Percentiles rank a stretch among this genome's conserved stretches.
phyloP scores from a whole-genome alignment of 2,329 filamentous ascomycete species.

The Claviceps quebecensis region DNA sequence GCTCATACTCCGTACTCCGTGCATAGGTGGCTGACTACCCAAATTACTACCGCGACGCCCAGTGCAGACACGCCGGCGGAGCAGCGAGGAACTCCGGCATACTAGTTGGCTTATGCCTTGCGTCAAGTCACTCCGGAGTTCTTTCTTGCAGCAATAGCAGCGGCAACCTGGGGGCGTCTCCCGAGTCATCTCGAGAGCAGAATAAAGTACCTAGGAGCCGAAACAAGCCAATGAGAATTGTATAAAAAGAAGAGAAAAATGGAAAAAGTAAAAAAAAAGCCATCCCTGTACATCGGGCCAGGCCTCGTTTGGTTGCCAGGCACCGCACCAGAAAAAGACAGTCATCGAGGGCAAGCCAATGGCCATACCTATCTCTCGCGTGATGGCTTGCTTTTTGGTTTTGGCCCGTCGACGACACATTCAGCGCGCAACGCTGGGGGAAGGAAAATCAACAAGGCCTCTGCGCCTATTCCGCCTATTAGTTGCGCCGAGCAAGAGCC shows the following conservation, averaged over 20 bases:
- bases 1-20: not conserved
- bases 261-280: not conserved
- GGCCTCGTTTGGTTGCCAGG: not conserved
- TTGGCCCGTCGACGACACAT: too few species aligned
- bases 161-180: too few species aligned
- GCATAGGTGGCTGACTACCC: too few species aligned
- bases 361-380: too few species aligned
- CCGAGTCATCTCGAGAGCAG: not conserved
- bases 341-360: not conserved
- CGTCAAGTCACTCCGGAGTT: not conserved
- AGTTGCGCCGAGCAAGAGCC: not conserved
- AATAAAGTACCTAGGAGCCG: too few species aligned
- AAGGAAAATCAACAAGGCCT: not conserved
- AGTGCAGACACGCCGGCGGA: not conserved
- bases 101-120: not conserved
- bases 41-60: not conserved
- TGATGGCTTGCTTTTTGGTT: too few species aligned
- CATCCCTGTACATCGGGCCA: not conserved
- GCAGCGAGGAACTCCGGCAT: constrained; percentile 2
- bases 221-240: too few species aligned
- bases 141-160: not conserved
- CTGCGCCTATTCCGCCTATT: not conserved
- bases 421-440: not conserved
- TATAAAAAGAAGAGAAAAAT: too few species aligned
- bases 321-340: not conserved